Conservation (phyloP, 1,284 basidiomycete genomes). For the Mycosarcoma mackinlayi region DNA sequence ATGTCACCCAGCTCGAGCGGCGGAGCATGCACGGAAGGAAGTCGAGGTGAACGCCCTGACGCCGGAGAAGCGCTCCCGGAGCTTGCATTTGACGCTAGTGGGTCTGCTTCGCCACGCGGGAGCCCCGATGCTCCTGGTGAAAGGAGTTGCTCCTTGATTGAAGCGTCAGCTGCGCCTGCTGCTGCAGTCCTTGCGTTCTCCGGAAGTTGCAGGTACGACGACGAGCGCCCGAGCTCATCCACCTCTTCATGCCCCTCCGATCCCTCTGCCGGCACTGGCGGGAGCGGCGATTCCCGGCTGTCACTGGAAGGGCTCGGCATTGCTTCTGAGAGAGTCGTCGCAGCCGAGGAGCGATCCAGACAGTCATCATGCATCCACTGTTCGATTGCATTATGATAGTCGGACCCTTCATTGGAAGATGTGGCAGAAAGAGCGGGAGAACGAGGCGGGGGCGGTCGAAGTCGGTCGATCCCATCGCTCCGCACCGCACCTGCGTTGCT, state of each 20-base stretch:
- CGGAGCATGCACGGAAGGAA: slow-evolving; percentile 12
- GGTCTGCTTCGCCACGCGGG: slow-evolving; percentile 1
- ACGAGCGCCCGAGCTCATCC: background rate
- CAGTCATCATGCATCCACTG: slow-evolving; percentile 36
- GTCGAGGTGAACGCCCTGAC: slow-evolving; percentile 1
- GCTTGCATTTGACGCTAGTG: background rate
- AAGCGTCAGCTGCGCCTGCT: too few relatives aligned
- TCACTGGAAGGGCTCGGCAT: slow-evolving; percentile 14
- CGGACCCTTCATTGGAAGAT: slow-evolving; percentile 16
- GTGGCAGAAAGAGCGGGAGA: slow-evolving; percentile 23
- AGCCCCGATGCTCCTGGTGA: background rate
- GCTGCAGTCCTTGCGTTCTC: background rate
- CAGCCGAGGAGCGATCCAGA: slow-evolving; percentile 22
- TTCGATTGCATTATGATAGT: slow-evolving; percentile 30
- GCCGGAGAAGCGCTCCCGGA: background rate
- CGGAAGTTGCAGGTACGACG: slow-evolving; percentile 1
- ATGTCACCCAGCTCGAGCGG: slow-evolving; percentile 19
- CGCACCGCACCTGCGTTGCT: slow-evolving; percentile 2
- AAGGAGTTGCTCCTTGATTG: background rate
- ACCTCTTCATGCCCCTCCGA: slow-evolving; percentile 11
- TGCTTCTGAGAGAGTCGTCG: slow-evolving; percentile 16
- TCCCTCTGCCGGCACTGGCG: slow-evolving; percentile 27
- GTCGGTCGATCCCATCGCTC: slow-evolving; percentile 5
- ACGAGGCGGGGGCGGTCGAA: slow-evolving; percentile 23
- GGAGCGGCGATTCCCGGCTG: slow-evolving; percentile 32